Evolutionary conservation across 495 filamentous ascomycete genomes (phyloP), one percentile per base, ranked within the genome.

Genomic region (Filosporella fistucella): DNA sequence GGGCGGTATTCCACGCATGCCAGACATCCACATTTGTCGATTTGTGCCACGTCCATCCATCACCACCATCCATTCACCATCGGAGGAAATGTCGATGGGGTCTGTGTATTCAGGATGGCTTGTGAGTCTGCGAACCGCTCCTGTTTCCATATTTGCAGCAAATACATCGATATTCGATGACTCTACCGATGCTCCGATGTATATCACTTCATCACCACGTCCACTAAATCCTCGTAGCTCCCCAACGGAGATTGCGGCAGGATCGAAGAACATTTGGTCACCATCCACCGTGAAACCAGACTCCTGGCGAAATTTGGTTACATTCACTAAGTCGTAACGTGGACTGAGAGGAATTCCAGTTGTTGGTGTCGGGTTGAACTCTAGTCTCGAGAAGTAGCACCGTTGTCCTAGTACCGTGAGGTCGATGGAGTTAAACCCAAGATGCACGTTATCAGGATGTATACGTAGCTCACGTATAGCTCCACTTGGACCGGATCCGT

Each of bases 151-250:
- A 23, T 61, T 41, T 13, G 43, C 49, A 20, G 61, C 63, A 24
- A 54, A 64, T 33, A 61, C 35, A 36, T 66, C 61, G 37, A 63
- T 54, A 30, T 61, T 64, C 23, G 49, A 52, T 6, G 55, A 59
- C 34, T 66, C 59, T 13, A 28, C 23, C 4, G 59, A 45, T 30
- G 49, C 51, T 5, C 61, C 59, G 28, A 63, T 41, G 33, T 57
- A 64, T 0, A 47, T 48, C 23, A 60, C 49, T 42, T 63, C 63
- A 10, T 38, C 47, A n/a, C 61, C 61, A 13, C 29, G 29, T 34
- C 61, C 61, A 32, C 23, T 61, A 18, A 62, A 64, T 17, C 63
- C 63, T 12, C 63, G 52, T 5, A 62, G 40, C 47, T 66, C 63
- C 14, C 63, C 63, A 12, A 63, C 44, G 9, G 21, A 13, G 33